Evolutionary conservation across 352 stramenopile genomes (phyloP).

Genomic region (Phytopythium cucurbitacearum): DNA sequence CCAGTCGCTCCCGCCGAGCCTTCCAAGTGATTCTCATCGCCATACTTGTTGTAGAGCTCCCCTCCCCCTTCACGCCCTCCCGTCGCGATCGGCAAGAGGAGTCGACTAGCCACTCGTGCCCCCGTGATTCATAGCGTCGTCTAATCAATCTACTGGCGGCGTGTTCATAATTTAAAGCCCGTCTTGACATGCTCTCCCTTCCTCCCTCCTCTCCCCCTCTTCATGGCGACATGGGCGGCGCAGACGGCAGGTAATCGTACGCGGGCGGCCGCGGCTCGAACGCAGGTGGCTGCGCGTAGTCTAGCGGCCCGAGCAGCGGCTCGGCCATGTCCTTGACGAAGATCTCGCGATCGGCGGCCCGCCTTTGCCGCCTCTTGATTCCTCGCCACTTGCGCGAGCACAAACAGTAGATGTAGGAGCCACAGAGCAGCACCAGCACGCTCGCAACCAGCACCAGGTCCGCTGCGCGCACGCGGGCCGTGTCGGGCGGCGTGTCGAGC

Average conservation of each 20-base stretch:
- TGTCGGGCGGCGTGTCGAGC: not conserved
- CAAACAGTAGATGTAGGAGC: slow-evolving; percentile 47
- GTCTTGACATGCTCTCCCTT: not conserved
- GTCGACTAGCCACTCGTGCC: too few species aligned
- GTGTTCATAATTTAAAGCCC: too few species aligned
- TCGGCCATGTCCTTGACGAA: slow-evolving; percentile 64
- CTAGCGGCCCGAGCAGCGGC: slow-evolving; percentile 40
- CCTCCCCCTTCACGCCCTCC: too few species aligned
- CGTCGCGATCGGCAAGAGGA: too few species aligned
- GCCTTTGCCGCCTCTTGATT: slow-evolving; percentile 4
- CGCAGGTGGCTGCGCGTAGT: slow-evolving; percentile 31
- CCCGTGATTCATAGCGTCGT: too few species aligned
- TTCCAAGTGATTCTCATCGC: too few species aligned
- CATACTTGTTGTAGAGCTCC: too few species aligned
- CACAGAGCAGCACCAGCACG: slow-evolving; percentile 39
- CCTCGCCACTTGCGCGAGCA: slow-evolving; percentile 37
- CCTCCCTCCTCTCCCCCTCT: not conserved
- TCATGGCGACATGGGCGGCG: slow-evolving; percentile 35
- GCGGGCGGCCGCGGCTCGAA: slow-evolving; percentile 35
- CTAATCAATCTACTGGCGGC: not conserved
- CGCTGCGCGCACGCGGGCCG: slow-evolving; percentile 20
- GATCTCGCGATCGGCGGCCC: slow-evolving; percentile 15
- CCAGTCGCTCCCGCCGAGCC: not conserved
- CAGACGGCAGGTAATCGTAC: slow-evolving; percentile 60
- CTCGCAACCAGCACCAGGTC: slow-evolving; percentile 35